Conservation (phyloP, 2,329 filamentous ascomycete species). For the Triangularia setosa region DNA sequence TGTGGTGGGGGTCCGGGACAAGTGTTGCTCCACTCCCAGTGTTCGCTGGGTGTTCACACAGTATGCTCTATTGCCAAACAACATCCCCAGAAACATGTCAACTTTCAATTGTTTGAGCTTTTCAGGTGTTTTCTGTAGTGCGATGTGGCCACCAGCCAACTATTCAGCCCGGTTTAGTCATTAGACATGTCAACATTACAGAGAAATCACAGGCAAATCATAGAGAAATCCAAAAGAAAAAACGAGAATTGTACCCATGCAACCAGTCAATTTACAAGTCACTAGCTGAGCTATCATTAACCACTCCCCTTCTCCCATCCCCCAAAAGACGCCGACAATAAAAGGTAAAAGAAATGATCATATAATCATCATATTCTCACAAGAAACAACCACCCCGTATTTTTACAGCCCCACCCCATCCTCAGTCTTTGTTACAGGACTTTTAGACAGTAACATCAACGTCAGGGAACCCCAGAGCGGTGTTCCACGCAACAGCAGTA, state of each 20-base stretch:
- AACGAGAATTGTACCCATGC: neutral
- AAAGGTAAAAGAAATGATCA: neutral
- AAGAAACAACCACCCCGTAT: neutral
- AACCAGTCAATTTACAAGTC: neutral
- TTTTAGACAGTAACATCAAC: conserved; percentile 25
- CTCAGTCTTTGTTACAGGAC: no score
- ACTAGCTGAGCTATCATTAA: neutral
- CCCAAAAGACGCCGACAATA: neutral
- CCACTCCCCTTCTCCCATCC: neutral
- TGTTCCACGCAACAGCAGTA: conserved; percentile 41
- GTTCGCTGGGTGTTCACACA: neutral
- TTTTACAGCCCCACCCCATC: neutral
- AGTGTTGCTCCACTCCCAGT: neutral
- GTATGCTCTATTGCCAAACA: neutral
- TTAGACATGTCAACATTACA: no score
- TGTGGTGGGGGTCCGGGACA: neutral
- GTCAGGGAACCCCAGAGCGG: conserved; percentile 38
- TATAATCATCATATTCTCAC: neutral
- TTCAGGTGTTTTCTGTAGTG: no score
- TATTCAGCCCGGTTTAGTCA: no score
- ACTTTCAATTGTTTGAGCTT: no score
- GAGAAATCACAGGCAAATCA: neutral
- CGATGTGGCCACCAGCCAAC: no score
- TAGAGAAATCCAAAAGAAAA: no score
- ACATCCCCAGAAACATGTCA: no score